These are phyloP conservation scores for Acacia melanoxylon DNA, from an alignment of 306 rosid species.

Conservation along the genomic window DNA sequence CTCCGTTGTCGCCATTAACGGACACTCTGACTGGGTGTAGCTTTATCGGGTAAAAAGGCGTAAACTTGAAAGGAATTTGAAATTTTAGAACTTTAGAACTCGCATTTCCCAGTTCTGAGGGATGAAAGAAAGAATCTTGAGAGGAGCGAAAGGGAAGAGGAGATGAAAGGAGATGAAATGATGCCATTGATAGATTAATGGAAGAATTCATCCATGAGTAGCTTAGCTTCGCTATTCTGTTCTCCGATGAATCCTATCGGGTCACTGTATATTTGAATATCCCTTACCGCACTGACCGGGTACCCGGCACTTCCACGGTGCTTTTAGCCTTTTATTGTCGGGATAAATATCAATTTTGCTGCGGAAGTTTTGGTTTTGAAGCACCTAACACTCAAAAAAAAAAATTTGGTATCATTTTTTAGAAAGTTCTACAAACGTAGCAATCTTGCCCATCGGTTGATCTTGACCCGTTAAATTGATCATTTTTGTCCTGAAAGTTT, in stretches of 20 bases:
- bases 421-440: too few species aligned
- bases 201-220: slow-evolving; percentile 53
- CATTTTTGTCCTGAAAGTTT: too few species aligned
- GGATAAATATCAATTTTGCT: too few species aligned
- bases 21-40: background rate
- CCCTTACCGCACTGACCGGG: background rate
- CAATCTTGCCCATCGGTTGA: too few species aligned
- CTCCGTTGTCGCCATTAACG: background rate
- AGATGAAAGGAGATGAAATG: slow-evolving; percentile 44
- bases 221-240: background rate
- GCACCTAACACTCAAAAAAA: too few species aligned
- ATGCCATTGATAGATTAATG: slow-evolving; percentile 50
- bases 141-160: slow-evolving; percentile 22
- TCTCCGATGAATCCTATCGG: slow-evolving; percentile 25
- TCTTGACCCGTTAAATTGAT: too few species aligned
- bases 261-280: background rate
- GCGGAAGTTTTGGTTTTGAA: too few species aligned
- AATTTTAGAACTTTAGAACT: background rate
- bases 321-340: background rate
- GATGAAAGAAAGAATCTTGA: slow-evolving; percentile 27
- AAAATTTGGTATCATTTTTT: too few species aligned
- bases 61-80: background rate
- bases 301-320: background rate
- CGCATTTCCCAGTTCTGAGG: slow-evolving; percentile 10
- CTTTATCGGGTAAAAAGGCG: background rate